Conservation (phyloP, 2,329 filamentous ascomycete species). For the Penicillium sp. region DNA sequence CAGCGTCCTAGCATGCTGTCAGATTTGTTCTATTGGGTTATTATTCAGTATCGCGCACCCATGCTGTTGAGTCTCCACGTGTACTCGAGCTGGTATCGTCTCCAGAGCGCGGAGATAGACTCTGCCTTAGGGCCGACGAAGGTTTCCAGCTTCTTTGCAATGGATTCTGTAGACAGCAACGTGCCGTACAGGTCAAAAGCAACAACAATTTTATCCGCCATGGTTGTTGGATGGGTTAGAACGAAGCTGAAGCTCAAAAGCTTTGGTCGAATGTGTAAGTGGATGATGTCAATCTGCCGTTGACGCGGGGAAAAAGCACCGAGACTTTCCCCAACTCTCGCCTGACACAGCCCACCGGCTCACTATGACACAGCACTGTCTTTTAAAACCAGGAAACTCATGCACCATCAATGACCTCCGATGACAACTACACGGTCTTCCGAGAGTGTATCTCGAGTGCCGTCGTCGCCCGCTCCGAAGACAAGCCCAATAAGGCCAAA, state of each 20-base stretch:
- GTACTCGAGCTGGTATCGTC: slow-evolving; percentile 72
- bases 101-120: slow-evolving; percentile 60
- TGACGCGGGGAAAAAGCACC: slow-evolving; percentile 1
- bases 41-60: slow-evolving; percentile 49
- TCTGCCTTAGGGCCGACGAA: slow-evolving; percentile 58
- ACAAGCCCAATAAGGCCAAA: slow-evolving; percentile 43
- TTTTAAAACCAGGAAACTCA: neutral
- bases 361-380: neutral
- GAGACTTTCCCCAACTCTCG: neutral
- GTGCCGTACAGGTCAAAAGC: slow-evolving; percentile 78
- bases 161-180: slow-evolving; percentile 68
- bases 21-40: neutral
- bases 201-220: slow-evolving; percentile 47
- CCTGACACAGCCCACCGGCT: neutral
- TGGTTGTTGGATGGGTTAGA: slow-evolving; percentile 1
- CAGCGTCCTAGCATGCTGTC: slow-evolving; percentile 52
- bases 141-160: slow-evolving; percentile 57
- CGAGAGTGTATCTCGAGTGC: slow-evolving; percentile 70
- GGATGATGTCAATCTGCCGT: slow-evolving; percentile 20
- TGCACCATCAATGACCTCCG: slow-evolving; percentile 23
- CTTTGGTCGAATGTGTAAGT: neutral
- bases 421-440: slow-evolving; percentile 65
- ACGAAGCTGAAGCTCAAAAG: neutral
- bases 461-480: slow-evolving; percentile 61
- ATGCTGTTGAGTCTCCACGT: slow-evolving; percentile 75